Conservation (phyloP, 768 basidiomycete species). For the Russula sp. region DNA sequence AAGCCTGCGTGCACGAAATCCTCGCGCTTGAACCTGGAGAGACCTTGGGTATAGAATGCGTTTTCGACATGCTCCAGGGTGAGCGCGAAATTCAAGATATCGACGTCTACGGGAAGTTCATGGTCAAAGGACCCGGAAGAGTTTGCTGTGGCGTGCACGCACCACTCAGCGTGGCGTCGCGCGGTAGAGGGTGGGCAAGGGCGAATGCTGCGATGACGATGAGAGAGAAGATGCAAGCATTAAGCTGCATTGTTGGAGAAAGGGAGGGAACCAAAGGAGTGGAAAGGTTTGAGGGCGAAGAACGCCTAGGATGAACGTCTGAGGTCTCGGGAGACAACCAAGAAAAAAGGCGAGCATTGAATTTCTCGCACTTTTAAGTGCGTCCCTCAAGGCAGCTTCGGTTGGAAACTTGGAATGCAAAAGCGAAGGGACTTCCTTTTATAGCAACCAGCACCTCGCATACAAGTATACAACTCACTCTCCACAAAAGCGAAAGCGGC, state of each 20-base stretch:
- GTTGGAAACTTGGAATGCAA: constrained; percentile 22
- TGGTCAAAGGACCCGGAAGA: background rate
- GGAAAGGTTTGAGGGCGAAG: constrained; percentile 17
- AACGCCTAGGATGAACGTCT: constrained; percentile 11
- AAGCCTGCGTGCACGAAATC: constrained; percentile 42
- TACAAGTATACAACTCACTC: no score
- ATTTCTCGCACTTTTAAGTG: constrained; percentile 17
- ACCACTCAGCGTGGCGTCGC: constrained; percentile 21
- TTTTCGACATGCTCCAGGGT: constrained; percentile 42
- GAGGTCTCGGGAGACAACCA: constrained; percentile 16
- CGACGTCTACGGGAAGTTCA: constrained; percentile 26
- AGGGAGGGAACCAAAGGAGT: constrained; percentile 18
- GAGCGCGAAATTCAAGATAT: constrained; percentile 38
- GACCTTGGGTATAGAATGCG: constrained; percentile 37
- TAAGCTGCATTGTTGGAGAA: constrained; percentile 15
- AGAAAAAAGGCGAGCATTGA: background rate
- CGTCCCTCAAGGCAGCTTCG: background rate
- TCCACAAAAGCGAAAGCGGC: no score
- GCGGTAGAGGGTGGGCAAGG: constrained; percentile 18
- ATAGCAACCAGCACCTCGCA: no score
- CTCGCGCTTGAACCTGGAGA: constrained; percentile 39
- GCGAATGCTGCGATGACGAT: constrained; percentile 8
- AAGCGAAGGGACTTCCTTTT: background rate
- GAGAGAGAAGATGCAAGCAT: constrained; percentile 5
- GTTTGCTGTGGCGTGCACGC: background rate